A percentile compares a stretch with the other conserved stretches of the same genome.
Evolutionary conservation across 1,284 basidiomycete genomes (phyloP).

Genomic region (Moesziomyces sp.): DNA sequence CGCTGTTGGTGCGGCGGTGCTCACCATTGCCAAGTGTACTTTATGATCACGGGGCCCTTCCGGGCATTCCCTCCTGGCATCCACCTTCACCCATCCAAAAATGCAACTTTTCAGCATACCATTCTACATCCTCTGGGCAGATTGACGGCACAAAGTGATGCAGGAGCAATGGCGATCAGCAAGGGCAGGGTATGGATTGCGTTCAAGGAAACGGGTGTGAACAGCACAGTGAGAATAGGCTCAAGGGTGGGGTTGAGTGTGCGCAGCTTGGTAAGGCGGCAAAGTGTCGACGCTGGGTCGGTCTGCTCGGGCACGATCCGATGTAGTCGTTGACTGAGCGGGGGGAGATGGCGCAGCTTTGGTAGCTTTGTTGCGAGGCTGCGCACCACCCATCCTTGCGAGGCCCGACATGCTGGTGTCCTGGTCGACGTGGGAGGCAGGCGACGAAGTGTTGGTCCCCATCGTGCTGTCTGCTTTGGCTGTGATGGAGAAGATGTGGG

Average conservation of each 20-base stretch:
- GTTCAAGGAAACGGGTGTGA: neutral
- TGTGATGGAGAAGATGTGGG: conserved; percentile 4
- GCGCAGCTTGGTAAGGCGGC: conserved; percentile 19
- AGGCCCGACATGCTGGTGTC: conserved; percentile 17
- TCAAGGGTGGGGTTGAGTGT: neutral
- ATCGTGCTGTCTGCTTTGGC: neutral
- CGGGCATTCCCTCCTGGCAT: conserved; percentile 5
- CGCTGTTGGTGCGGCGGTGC: neutral
- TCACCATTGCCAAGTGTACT: conserved; percentile 12
- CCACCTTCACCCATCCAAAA: conserved; percentile 24
- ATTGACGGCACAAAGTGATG: neutral
- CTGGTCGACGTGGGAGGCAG: conserved; percentile 30
- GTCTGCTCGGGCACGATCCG: neutral
- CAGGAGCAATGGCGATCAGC: too few species aligned
- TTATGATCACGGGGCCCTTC: conserved; percentile 5
- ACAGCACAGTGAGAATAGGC: neutral
- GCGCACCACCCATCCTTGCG: conserved; percentile 37
- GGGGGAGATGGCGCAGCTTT: neutral
- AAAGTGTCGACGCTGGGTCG: conserved; percentile 24
- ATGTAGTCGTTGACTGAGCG: neutral
- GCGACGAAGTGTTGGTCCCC: conserved; percentile 34
- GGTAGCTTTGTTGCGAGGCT: conserved; percentile 17
- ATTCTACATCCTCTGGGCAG: neutral
- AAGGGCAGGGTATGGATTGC: too few species aligned
- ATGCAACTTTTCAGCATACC: conserved; percentile 32